Evolutionary conservation across 345 rosid genomes (phyloP), one percentile per base, ranked within the genome.

Genomic region (Gossypium australe): DNA sequence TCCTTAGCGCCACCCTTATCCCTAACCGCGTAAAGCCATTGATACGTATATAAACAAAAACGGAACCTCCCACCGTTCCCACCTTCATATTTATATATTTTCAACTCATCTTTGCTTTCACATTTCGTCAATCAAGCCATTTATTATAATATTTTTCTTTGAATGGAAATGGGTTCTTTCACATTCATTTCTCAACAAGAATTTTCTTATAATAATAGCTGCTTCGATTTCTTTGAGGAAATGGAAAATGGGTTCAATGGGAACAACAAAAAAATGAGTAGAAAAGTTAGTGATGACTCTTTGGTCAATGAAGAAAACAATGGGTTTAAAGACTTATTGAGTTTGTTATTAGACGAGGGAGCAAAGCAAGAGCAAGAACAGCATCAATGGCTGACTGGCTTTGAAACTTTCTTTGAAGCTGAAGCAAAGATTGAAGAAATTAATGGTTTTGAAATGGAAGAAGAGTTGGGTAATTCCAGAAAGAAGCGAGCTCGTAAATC

Each of bases 131-230:
- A 17, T 67, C 74, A 49, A 68, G 76, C 82, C 70, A 71, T 76
- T 73, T 7, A 2, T 56, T 0, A 56, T 56, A 20, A 18, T 56
- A 8, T 56, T 18, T 56, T 58, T 22, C 11, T 0, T 68, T 72
- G 2, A 25, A 90, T 86, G 93, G 97, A 89, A 82, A 78, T 89
- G 59, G 47, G 86, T 70, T 71, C 87, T 51, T 91, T 87, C 90
- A 85, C 92, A 78, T 87, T 89, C 78, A 85, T 83, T 70, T 83
- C 80, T 78, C 90, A 74, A 75, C 91, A 87, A 75, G 88, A 84
- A 74, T 70, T 72, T 63, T 79, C 84, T 73, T 82, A 58, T 63
- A 71, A 86, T 63, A 64, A 63, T 71, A 49, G 0, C 67, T 17
- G 6, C 58, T 24, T 3, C 22, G 2, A 68, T 9, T 78, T 9